Conservation (phyloP, 139 green algal species). For the Closterium sp. region DNA sequence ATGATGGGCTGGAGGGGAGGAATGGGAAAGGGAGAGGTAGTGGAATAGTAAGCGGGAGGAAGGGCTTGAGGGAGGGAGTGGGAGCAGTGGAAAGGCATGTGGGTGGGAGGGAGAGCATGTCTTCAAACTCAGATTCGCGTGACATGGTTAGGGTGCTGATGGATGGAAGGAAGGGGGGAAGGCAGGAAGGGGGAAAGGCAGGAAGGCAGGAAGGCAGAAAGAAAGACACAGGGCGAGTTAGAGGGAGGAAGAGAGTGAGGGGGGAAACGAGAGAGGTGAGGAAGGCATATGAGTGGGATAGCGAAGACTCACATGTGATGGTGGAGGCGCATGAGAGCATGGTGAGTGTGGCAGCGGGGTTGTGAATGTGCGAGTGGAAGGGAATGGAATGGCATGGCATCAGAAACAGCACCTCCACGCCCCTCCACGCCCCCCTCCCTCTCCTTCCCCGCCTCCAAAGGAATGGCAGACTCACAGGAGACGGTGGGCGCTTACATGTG, state of each 20-base stretch:
- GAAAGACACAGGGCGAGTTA: background rate
- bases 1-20: background rate
- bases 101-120: too few species aligned
- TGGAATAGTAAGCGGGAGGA: background rate
- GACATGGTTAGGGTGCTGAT: too few species aligned
- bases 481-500: background rate
- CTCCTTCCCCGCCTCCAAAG: too few species aligned
- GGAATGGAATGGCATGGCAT: background rate
- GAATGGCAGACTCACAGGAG: too few species aligned
- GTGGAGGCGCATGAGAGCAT: background rate
- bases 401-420: background rate
- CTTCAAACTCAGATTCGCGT: too few species aligned
- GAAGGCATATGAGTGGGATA: too few species aligned
- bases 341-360: background rate
- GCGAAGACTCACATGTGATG: background rate
- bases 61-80: too few species aligned
- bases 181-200: background rate
- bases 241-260: too few species aligned
- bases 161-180: too few species aligned
- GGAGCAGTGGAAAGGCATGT: background rate
- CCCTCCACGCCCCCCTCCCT: background rate
- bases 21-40: background rate
- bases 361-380: background rate
- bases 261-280: too few species aligned
- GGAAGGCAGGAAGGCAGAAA: background rate